These are phyloP conservation scores for Moringa oleifera DNA, from an alignment of 345 rosid genomes.

Conservation along the genomic window DNA sequence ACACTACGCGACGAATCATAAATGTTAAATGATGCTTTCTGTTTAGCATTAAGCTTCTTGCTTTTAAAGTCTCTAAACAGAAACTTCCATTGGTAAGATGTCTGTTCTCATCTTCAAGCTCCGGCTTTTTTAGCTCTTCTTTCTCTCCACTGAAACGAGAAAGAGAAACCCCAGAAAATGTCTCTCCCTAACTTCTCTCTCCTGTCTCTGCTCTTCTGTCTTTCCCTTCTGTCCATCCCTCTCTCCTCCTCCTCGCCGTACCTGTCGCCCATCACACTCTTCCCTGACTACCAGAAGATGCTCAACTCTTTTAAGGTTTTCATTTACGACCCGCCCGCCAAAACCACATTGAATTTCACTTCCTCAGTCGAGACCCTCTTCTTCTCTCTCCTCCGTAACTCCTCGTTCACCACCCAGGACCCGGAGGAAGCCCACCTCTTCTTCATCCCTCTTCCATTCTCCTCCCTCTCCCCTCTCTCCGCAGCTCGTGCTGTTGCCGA, in stretches of 20 bases:
- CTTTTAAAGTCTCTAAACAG: no score
- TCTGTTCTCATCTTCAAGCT: not conserved
- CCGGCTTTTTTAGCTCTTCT: not conserved
- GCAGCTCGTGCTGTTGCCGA: conserved; percentile 21
- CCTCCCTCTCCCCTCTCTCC: conserved; percentile 24
- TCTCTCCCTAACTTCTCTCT: not conserved
- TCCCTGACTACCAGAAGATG: conserved; percentile 39
- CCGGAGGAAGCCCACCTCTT: conserved; percentile 44
- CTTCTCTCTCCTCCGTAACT: conserved; percentile 36
- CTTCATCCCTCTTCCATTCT: conserved; percentile 39
- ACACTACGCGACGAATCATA: no score
- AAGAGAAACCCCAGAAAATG: conserved; percentile 15
- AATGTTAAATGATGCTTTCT: no score
- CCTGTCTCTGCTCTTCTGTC: conserved; percentile 4
- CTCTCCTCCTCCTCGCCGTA: conserved; percentile 21
- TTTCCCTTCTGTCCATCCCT: not conserved
- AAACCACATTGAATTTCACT: conserved; percentile 15
- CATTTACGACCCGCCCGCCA: conserved; percentile 27
- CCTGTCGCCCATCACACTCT: conserved; percentile 36
- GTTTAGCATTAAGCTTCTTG: no score
- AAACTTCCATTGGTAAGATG: not conserved
- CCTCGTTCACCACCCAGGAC: conserved; percentile 30
- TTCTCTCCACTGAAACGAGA: not conserved
- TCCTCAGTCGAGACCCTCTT: conserved; percentile 38
- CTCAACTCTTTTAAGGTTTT: conserved; percentile 36